Base-by-base conservation (phyloP, 495 filamentous ascomycete genomes). In the Penicillium pulvis region DNA sequence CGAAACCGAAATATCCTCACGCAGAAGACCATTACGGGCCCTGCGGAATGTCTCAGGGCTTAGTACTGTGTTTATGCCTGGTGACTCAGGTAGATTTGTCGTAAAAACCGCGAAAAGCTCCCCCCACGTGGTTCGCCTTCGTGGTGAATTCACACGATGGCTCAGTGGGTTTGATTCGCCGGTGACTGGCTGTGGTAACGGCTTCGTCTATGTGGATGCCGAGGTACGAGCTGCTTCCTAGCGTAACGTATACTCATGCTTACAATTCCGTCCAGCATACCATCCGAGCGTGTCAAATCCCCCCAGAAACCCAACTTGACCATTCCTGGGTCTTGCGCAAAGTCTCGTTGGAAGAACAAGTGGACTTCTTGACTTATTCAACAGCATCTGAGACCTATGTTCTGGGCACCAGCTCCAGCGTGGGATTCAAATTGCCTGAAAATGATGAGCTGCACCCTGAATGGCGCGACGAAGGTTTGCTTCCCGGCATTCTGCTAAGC, bases 391-490 rank as follows among this genome's bases (percentile, higher is more conserved):
- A 83, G 26, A 83, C 86, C 35, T 97, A 95, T 61, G 87, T 93
- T 7, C 72, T 96, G 28, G 90, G 84, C 9, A 91, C 90, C 35
- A 87, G 84, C 56, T 73, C 75, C 24, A 68, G 65, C 45, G 82
- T 84, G 39, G 85, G 85, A 2, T 98, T 95, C 57, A 87, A 88
- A 65, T 76, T 96, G 33, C 90, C 90, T 3, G 90, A 90, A 36
- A 87, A 92, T 61, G 91, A 96, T 58, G 90, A 93, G 45, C 81
- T 90, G 45, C 88, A 91, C 63, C 86, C 86, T 53, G 89, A 92
- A 56, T 93, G 90, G 90, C 79, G 82, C 23, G 80, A 77, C 33
- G 92, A 96, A 74, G 82, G 86, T 75, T 26, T n/a, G 67, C 43
- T 54, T 35, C 36, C 26, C 17, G 20, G 20, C 20, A 23, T 23